Conservation (phyloP, 2,329 filamentous ascomycete species). For the Ascochyta viciae-villosae region DNA sequence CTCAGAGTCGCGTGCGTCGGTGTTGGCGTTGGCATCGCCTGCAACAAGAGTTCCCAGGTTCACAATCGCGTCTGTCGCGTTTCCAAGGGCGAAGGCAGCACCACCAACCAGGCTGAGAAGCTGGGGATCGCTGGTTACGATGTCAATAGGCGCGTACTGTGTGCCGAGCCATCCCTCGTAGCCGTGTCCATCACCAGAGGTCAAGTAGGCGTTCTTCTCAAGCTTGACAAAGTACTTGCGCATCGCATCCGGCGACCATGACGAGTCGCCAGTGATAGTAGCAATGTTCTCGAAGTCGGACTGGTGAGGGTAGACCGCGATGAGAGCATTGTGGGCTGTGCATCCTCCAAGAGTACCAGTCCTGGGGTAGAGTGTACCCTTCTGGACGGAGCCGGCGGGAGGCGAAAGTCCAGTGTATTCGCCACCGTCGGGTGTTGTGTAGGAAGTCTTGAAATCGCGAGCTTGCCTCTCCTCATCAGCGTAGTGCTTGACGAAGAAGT, state of each 20-base stretch:
- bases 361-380: slow-evolving; percentile 66
- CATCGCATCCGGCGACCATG: slow-evolving; percentile 67
- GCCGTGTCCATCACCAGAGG: slow-evolving; percentile 59
- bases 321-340: slow-evolving; percentile 68
- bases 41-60: slow-evolving; percentile 49
- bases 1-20: slow-evolving; percentile 53
- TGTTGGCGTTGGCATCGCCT: slow-evolving; percentile 61
- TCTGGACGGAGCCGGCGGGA: slow-evolving; percentile 58
- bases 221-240: slow-evolving; percentile 64
- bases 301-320: slow-evolving; percentile 65
- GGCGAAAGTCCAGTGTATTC: slow-evolving; percentile 59
- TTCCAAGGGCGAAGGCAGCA: slow-evolving; percentile 61
- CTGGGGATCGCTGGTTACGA: slow-evolving; percentile 61
- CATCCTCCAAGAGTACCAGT: slow-evolving; percentile 65
- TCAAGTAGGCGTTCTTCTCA: slow-evolving; percentile 62
- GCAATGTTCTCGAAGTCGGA: slow-evolving; percentile 67
- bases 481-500: slow-evolving; percentile 71
- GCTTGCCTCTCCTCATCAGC: slow-evolving; percentile 60
- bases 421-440: slow-evolving; percentile 51
- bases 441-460: slow-evolving; percentile 66
- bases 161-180: slow-evolving; percentile 65
- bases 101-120: slow-evolving; percentile 61
- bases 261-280: slow-evolving; percentile 64
- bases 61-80: slow-evolving; percentile 42
- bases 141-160: slow-evolving; percentile 57